Conservation (phyloP, 257 asterid genomes). For the Sherardia arvensis region DNA sequence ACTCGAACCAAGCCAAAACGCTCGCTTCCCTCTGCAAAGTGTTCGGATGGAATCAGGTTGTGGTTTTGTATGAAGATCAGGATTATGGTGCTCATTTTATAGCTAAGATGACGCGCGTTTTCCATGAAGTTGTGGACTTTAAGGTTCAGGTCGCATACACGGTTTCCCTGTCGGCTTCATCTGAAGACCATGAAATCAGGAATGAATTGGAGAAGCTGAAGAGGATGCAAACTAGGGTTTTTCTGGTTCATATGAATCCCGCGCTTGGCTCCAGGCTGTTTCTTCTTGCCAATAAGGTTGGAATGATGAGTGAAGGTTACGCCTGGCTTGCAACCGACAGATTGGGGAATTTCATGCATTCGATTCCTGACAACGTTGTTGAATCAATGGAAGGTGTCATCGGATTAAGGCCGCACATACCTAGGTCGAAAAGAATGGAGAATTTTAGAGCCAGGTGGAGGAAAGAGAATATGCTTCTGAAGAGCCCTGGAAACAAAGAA, state of each 20-base stretch:
- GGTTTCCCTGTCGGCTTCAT: constrained; percentile 26
- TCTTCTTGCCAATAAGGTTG: constrained; percentile 24
- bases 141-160: constrained; percentile 16
- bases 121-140: constrained; percentile 19
- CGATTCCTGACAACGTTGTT: constrained; percentile 22
- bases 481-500: constrained; percentile 4
- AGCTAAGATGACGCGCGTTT: constrained; percentile 29
- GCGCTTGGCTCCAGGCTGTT: constrained; percentile 32
- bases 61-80: constrained; percentile 39
- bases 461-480: constrained; percentile 18
- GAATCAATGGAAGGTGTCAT: constrained; percentile 61
- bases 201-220: constrained; percentile 19
- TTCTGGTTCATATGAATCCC: constrained; percentile 44
- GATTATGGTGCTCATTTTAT: constrained; percentile 36
- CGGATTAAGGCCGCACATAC: constrained; percentile 46
- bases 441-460: constrained; percentile 41
- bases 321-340: constrained; percentile 60
- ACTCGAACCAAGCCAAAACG: constrained; percentile 27
- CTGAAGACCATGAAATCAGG: constrained; percentile 16
- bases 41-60: constrained; percentile 39
- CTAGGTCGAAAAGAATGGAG: constrained; percentile 24
- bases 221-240: constrained; percentile 31
- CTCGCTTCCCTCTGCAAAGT: constrained; percentile 36
- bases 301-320: constrained; percentile 41
- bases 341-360: constrained; percentile 38